These are phyloP conservation scores for Gloeostereum incarnatum DNA, from an alignment of 768 basidiomycete genomes.

Conservation along the genomic window DNA sequence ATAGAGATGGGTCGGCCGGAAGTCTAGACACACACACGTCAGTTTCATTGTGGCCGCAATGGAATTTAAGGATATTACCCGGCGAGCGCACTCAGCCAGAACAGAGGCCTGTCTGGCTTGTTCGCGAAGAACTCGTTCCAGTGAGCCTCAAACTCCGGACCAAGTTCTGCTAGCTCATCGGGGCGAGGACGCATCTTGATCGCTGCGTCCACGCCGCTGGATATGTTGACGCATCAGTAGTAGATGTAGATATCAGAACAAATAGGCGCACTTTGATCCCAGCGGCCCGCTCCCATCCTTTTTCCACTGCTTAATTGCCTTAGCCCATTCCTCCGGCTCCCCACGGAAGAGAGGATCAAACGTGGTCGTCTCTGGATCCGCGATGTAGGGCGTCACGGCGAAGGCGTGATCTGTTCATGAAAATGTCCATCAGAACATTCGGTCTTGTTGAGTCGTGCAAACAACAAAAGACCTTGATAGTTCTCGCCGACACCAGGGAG, in stretches of 20 bases:
- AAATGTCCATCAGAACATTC: not conserved
- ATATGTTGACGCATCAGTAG: not conserved
- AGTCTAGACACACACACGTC: not conserved
- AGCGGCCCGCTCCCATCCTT: slow-evolving; percentile 5
- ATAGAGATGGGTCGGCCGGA: not conserved
- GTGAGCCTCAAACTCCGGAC: slow-evolving; percentile 10
- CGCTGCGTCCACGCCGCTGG: slow-evolving; percentile 9
- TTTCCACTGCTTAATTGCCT: slow-evolving; percentile 3
- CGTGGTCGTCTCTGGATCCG: not conserved
- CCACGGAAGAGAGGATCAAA: slow-evolving; percentile 7
- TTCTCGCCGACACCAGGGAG: slow-evolving; percentile 34
- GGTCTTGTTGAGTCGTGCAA: not conserved
- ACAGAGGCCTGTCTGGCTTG: slow-evolving; percentile 13
- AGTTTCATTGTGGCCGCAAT: not conserved
- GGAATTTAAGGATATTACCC: slow-evolving; percentile 4
- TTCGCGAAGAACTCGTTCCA: slow-evolving; percentile 13
- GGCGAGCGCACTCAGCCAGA: not conserved
- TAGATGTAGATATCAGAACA: not conserved
- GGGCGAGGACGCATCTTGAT: slow-evolving; percentile 16
- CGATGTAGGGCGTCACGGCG: slow-evolving; percentile 4
- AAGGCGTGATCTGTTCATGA: slow-evolving; percentile 9
- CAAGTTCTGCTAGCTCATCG: slow-evolving; percentile 12
- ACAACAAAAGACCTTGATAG: not conserved
- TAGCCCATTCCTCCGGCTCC: slow-evolving; percentile 7
- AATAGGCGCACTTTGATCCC: slow-evolving; percentile 3